Evolutionary conservation across 495 filamentous ascomycete genomes (phyloP).

Genomic region (Aspergillus baeticus): DNA sequence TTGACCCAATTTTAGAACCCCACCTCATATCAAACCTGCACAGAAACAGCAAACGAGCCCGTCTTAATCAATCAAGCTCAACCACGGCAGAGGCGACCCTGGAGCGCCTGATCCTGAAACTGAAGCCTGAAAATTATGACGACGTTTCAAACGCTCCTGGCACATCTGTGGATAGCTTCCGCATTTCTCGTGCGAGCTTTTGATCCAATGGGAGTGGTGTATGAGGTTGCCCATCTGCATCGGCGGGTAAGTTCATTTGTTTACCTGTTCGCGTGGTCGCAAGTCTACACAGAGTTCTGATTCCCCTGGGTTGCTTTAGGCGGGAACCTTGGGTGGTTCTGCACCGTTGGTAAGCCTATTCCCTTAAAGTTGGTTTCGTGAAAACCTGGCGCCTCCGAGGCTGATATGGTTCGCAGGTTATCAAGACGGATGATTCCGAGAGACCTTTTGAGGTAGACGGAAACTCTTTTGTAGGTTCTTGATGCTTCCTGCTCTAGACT

Average conservation of each 20-base stretch:
- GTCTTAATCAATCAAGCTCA: neutral
- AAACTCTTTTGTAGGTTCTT: conserved; percentile 44
- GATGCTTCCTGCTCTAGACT: neutral
- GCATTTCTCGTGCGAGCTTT: conserved; percentile 1
- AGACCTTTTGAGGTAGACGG: conserved; percentile 47
- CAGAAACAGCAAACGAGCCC: neutral
- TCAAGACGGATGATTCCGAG: conserved; percentile 31
- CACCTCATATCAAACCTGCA: too few relatives aligned
- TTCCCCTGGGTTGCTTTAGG: neutral
- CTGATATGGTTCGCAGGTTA: conserved; percentile 17
- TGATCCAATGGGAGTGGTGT: conserved; percentile 11
- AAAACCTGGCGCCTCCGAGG: neutral
- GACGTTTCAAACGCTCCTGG: neutral
- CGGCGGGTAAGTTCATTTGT: conserved; percentile 4
- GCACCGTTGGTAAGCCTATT: conserved; percentile 14
- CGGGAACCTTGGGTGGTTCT: conserved; percentile 4
- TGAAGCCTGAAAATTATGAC: neutral
- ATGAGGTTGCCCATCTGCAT: conserved; percentile 9
- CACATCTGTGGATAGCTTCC: conserved; percentile 4
- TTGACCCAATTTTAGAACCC: too few relatives aligned
- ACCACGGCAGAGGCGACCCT: neutral
- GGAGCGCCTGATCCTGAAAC: neutral
- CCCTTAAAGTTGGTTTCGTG: neutral
- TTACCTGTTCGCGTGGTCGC: neutral
- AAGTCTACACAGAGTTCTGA: neutral